Conservation (phyloP, 495 filamentous ascomycete genomes). For the Lichenothelia convexa region DNA sequence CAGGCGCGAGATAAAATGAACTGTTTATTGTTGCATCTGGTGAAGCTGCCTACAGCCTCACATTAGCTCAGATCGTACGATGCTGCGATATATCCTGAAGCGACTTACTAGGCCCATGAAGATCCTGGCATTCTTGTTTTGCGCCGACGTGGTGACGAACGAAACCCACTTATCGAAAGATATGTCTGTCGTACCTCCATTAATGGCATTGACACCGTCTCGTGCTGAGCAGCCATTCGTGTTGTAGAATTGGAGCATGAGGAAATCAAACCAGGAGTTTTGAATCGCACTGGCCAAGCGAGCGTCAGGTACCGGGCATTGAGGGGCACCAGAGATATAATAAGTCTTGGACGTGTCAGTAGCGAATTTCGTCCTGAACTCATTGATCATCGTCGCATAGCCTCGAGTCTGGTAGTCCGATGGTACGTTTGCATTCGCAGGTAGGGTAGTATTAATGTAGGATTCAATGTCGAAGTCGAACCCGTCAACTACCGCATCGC, state of each 20-base stretch:
- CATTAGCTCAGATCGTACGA: background rate
- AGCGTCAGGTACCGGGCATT: conserved; percentile 22
- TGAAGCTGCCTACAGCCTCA: conserved; percentile 15
- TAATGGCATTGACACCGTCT: conserved; percentile 21
- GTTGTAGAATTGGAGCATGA: conserved; percentile 27
- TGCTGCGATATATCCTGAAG: background rate
- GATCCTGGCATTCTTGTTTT: conserved; percentile 23
- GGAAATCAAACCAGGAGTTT: conserved; percentile 20
- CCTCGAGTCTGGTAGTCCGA: conserved; percentile 12
- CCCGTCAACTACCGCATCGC: conserved; percentile 19
- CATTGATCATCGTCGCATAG: conserved; percentile 19
- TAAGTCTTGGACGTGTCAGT: conserved; percentile 10
- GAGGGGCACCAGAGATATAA: conserved; percentile 25
- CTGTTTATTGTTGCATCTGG: conserved; percentile 15
- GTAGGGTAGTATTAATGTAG: conserved; percentile 9
- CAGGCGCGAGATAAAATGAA: conserved; percentile 28
- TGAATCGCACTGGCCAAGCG: conserved; percentile 15
- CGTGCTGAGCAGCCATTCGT: conserved; percentile 32
- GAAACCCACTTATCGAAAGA: conserved; percentile 24
- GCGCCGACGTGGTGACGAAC: conserved; percentile 11
- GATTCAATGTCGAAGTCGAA: conserved; percentile 26
- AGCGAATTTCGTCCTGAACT: conserved; percentile 12
- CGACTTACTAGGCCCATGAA: conserved; percentile 20
- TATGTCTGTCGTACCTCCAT: conserved; percentile 15
- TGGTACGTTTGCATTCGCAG: conserved; percentile 5